These are phyloP conservation scores for Scenedesmus sp. DNA, from an alignment of 163 green algal genomes.

Conservation along the genomic window DNA sequence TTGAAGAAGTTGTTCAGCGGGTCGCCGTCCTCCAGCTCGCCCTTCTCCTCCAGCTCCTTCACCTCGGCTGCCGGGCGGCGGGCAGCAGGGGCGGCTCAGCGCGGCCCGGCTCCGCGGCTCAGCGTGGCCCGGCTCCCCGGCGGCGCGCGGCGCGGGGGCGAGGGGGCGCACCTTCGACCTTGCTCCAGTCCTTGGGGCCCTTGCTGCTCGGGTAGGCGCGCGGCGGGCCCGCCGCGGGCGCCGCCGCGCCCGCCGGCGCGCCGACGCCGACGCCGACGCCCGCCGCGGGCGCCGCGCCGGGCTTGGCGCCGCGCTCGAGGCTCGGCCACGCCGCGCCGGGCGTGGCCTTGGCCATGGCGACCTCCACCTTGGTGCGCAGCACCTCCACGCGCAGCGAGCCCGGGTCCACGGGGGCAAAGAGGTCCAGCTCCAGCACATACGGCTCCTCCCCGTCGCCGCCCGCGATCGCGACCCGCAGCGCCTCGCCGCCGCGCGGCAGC, in stretches of 20 bases:
- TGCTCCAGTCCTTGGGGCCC: conserved; percentile 78
- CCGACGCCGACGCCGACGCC: background rate
- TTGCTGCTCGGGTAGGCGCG: conserved; percentile 71
- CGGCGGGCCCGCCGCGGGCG: conserved; percentile 14
- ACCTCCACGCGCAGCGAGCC: conserved; percentile 62
- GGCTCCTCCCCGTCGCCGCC: conserved; percentile 43
- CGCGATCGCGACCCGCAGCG: conserved; percentile 42
- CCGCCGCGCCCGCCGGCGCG: conserved; percentile 6
- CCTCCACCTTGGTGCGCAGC: conserved; percentile 90
- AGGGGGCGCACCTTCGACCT: conserved; percentile 73
- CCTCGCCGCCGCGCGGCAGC: conserved; percentile 35
- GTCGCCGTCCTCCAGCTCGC: conserved; percentile 88
- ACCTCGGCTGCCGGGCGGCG: conserved; percentile 29
- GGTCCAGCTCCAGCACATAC: conserved; percentile 69
- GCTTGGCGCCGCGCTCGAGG: conserved; percentile 67
- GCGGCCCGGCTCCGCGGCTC: background rate
- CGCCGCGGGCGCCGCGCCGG: conserved; percentile 47
- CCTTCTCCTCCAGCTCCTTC: conserved; percentile 86
- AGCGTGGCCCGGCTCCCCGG: background rate
- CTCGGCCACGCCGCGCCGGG: conserved; percentile 60
- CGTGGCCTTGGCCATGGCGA: conserved; percentile 84
- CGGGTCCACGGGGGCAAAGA: conserved; percentile 61
- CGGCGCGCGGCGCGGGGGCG: background rate
- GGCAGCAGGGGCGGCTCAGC: no score
- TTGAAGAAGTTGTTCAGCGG: conserved; percentile 86